phyloP scores from a whole-genome alignment of 2,329 filamentous ascomycete species.

The Huntiella decipiens region DNA sequence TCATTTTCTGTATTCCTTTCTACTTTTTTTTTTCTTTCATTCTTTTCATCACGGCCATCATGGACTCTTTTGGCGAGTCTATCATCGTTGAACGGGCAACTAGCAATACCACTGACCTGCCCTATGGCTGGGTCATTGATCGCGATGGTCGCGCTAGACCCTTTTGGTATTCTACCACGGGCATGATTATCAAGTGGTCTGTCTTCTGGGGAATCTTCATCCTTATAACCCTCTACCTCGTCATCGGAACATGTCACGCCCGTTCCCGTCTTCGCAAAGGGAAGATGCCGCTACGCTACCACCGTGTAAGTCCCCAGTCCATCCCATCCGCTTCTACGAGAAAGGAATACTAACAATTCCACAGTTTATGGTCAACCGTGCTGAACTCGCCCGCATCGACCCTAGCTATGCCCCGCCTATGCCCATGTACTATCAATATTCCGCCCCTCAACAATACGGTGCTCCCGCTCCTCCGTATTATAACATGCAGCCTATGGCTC shows the following conservation, averaged over 20 bases:
- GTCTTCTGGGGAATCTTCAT: conserved; percentile 44
- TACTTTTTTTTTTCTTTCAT: too few relatives aligned
- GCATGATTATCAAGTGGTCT: conserved; percentile 50
- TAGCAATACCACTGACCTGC: conserved; percentile 10
- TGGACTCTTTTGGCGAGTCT: neutral
- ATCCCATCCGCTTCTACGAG: neutral
- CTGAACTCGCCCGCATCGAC: conserved; percentile 27
- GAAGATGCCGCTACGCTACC: conserved; percentile 46
- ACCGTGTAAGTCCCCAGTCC: conserved; percentile 33
- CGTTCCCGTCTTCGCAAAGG: conserved; percentile 46
- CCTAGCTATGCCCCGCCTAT: conserved; percentile 29
- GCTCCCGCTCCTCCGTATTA: conserved; percentile 19
- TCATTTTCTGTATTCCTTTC: too few relatives aligned
- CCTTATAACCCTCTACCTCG: conserved; percentile 39
- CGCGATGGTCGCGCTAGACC: conserved; percentile 14
- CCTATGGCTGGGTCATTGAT: conserved; percentile 15
- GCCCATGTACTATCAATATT: conserved; percentile 23
- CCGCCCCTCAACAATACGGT: neutral
- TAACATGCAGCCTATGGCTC: conserved; percentile 34
- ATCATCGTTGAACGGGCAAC: neutral
- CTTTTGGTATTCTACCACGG: conserved; percentile 22
- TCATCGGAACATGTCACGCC: conserved; percentile 53
- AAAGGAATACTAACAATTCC: neutral
- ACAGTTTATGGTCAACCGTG: conserved; percentile 33
- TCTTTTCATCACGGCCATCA: too few relatives aligned